These are phyloP conservation scores for Penicillium egyptiacum DNA, from an alignment of 495 filamentous ascomycete species.

Conservation along the genomic window DNA sequence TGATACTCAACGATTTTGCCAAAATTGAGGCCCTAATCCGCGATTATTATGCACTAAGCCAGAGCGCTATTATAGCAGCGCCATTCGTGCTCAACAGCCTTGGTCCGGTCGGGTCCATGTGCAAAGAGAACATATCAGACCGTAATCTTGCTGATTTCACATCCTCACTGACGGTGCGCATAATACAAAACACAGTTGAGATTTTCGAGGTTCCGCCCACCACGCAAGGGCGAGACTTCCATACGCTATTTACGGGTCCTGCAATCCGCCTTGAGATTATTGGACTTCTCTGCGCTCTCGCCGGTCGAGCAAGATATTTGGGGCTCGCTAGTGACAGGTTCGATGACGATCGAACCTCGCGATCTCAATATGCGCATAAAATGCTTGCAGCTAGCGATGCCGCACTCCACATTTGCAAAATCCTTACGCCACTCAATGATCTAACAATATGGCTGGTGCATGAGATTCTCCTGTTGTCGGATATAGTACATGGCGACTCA, in stretches of 20 bases:
- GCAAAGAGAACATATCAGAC: constrained; percentile 9
- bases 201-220: constrained; percentile 20
- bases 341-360: constrained; percentile 5
- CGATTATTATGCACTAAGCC: constrained; percentile 31
- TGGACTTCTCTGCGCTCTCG: constrained; percentile 29
- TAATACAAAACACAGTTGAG: constrained; percentile 32
- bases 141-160: constrained; percentile 12
- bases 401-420: constrained; percentile 31
- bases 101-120: constrained; percentile 13
- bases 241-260: constrained; percentile 26
- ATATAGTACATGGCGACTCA: constrained; percentile 26
- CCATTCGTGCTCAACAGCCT: constrained; percentile 29
- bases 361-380: constrained; percentile 23
- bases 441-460: constrained; percentile 34
- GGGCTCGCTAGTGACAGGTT: constrained; percentile 25
- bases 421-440: constrained; percentile 34
- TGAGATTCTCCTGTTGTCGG: constrained; percentile 30
- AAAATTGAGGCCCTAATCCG: constrained; percentile 23
- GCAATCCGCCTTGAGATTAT: constrained; percentile 34
- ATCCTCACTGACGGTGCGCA: constrained; percentile 10
- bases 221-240: constrained; percentile 23
- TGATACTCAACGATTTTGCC: constrained; percentile 22
- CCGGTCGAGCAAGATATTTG: constrained; percentile 29
- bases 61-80: constrained; percentile 25
- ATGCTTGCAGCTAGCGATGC: constrained; percentile 33